Evolutionary conservation across 2,329 filamentous ascomycete genomes (phyloP).

Genomic region (Hypoxylon sp.): DNA sequence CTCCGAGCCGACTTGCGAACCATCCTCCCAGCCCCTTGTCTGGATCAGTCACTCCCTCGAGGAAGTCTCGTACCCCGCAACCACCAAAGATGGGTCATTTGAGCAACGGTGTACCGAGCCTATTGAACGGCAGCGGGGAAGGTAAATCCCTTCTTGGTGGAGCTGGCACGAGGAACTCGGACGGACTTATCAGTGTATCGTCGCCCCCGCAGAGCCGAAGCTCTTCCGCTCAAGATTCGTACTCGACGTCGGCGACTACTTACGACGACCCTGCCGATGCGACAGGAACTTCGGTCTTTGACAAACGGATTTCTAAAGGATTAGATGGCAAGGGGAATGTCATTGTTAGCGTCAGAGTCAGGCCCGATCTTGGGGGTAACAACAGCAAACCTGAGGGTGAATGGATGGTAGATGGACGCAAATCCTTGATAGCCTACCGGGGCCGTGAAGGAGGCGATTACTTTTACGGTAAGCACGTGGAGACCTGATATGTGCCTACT

Average conservation of each 20-base stretch:
- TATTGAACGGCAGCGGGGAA: constrained; percentile 83
- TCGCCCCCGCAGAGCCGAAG: constrained; percentile 90
- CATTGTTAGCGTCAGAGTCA: constrained; percentile 91
- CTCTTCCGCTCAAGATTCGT: constrained; percentile 92
- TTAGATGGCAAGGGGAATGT: constrained; percentile 91
- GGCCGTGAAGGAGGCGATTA: constrained; percentile 95
- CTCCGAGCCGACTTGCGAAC: constrained; percentile 76
- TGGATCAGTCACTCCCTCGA: constrained; percentile 57
- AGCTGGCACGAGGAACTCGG: constrained; percentile 73
- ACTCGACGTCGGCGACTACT: constrained; percentile 88
- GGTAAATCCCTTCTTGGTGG: constrained; percentile 76
- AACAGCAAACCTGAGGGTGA: constrained; percentile 77
- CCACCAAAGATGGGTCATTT: constrained; percentile 65
- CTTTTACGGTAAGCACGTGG: constrained; percentile 76
- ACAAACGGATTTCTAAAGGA: constrained; percentile 64
- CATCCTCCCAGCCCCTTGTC: constrained; percentile 72
- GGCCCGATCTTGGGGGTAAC: constrained; percentile 79
- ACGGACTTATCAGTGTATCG: constrained; percentile 79
- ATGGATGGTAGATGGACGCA: constrained; percentile 91
- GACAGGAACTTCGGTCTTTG: constrained; percentile 52
- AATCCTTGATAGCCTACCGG: constrained; percentile 82
- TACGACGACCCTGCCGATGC: constrained; percentile 81
- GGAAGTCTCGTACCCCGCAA: constrained; percentile 65
- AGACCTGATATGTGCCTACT: not conserved
- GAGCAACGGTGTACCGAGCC: constrained; percentile 71